phyloP scores from a whole-genome alignment of 306 rosid species.

The Lathyrus oleraceus region DNA sequence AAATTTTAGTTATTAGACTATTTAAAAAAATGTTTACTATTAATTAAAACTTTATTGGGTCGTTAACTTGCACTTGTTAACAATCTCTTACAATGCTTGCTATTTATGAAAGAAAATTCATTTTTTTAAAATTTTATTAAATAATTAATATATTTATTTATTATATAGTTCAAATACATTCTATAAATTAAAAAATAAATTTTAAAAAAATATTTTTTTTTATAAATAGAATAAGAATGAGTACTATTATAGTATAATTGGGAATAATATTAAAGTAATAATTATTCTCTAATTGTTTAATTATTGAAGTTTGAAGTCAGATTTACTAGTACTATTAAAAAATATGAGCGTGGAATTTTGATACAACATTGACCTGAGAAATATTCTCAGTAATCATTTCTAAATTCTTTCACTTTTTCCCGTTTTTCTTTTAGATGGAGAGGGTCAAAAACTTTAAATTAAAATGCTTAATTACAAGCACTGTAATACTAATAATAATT shows the following conservation, averaged over 20 bases:
- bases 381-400: constrained; percentile 31
- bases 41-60: background rate
- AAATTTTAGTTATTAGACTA: too few species aligned
- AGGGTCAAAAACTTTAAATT: background rate
- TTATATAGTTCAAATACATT: too few species aligned
- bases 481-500: background rate
- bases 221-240: too few species aligned
- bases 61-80: background rate
- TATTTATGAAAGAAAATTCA: too few species aligned
- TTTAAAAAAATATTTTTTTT: too few species aligned
- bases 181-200: too few species aligned
- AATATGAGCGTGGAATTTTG: constrained; percentile 13
- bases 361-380: constrained; percentile 30
- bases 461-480: background rate
- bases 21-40: too few species aligned
- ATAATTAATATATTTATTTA: too few species aligned
- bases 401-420: background rate
- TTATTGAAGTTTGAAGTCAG: constrained; percentile 32
- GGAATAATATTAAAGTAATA: background rate
- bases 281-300: constrained; percentile 39
- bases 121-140: too few species aligned
- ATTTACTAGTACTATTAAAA: background rate
- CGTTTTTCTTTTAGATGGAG: background rate
- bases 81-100: too few species aligned
- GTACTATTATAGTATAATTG: too few species aligned